Percentiles rank a stretch among this genome's conserved stretches.
phyloP scores from a whole-genome alignment of 768 basidiomycete species.

The Pulveroboletus ravenelii region DNA sequence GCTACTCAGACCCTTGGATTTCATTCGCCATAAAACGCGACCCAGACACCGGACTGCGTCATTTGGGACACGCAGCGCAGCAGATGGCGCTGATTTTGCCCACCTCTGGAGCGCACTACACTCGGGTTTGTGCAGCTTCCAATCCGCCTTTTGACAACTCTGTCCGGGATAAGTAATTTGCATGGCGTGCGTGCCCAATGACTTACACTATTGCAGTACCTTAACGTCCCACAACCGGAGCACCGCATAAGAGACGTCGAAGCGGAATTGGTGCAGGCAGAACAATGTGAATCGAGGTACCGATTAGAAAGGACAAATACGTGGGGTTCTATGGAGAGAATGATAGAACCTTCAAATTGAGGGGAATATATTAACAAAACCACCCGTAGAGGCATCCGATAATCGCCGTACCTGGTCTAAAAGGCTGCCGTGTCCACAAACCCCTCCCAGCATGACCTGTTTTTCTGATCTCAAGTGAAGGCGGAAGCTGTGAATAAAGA shows the following conservation, averaged over 20 bases:
- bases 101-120: slow-evolving; percentile 64
- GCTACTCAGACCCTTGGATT: slow-evolving; percentile 49
- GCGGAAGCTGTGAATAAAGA: slow-evolving; percentile 34
- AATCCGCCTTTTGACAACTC: slow-evolving; percentile 74
- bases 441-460: slow-evolving; percentile 41
- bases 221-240: slow-evolving; percentile 59
- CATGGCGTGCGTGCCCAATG: not conserved
- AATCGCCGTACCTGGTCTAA: slow-evolving; percentile 35
- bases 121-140: slow-evolving; percentile 73
- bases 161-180: slow-evolving; percentile 1
- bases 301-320: slow-evolving; percentile 60
- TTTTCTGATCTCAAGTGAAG: slow-evolving; percentile 36
- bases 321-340: slow-evolving; percentile 58
- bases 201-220: slow-evolving; percentile 75
- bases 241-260: slow-evolving; percentile 57
- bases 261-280: slow-evolving; percentile 52
- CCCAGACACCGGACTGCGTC: slow-evolving; percentile 80
- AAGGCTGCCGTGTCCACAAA: slow-evolving; percentile 36
- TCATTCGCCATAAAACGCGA: slow-evolving; percentile 63
- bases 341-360: slow-evolving; percentile 39
- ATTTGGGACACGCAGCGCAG: slow-evolving; percentile 50
- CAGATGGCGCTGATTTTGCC: slow-evolving; percentile 46
- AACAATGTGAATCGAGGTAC: slow-evolving; percentile 61
- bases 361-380: not conserved
- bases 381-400: not conserved